A percentile compares a stretch with the other conserved stretches of the same genome.
phyloP scores from a whole-genome alignment of 257 asterid genomes.

The Solanum chaucha region DNA sequence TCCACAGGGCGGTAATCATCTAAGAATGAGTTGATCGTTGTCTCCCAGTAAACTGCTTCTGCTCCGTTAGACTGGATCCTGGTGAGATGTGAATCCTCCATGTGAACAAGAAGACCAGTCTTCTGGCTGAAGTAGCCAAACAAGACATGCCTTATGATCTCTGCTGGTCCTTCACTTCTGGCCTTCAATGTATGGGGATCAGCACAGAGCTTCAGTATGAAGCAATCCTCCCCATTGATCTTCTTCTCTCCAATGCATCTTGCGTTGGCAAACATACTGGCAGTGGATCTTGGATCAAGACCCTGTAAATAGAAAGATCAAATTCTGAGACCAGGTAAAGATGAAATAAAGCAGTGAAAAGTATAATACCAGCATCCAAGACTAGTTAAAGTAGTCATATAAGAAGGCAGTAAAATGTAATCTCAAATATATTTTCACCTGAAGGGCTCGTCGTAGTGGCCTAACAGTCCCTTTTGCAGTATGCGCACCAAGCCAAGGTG shows the following conservation, averaged over 20 bases:
- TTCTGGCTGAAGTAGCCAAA: conserved; percentile 97
- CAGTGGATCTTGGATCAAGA: conserved; percentile 85
- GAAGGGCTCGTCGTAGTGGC: conserved; percentile 88
- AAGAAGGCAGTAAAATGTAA: background rate
- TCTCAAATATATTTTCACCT: conserved; percentile 27
- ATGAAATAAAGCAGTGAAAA: background rate
- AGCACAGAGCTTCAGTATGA: conserved; percentile 82
- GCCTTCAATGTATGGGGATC: conserved; percentile 75
- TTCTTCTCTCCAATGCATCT: conserved; percentile 89
- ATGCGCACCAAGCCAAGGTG: conserved; percentile 98
- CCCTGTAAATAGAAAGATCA: conserved; percentile 40
- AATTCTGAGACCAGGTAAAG: background rate
- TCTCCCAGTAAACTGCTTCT: conserved; percentile 98
- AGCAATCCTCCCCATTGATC: conserved; percentile 85
- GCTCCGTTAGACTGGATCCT: conserved; percentile 87
- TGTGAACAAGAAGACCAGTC: conserved; percentile 80
- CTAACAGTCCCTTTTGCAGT: conserved; percentile 86
- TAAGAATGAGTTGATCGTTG: conserved; percentile 76
- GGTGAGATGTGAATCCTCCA: conserved; percentile 97
- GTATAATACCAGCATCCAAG: background rate
- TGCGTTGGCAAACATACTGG: conserved; percentile 74
- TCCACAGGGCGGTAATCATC: conserved; percentile 83
- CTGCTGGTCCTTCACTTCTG: conserved; percentile 97
- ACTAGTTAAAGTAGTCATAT: background rate
- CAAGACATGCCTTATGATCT: conserved; percentile 78